Evolutionary conservation across 108 stramenopile species (phyloP).

Genomic region (Aureococcus anophagefferens): DNA sequence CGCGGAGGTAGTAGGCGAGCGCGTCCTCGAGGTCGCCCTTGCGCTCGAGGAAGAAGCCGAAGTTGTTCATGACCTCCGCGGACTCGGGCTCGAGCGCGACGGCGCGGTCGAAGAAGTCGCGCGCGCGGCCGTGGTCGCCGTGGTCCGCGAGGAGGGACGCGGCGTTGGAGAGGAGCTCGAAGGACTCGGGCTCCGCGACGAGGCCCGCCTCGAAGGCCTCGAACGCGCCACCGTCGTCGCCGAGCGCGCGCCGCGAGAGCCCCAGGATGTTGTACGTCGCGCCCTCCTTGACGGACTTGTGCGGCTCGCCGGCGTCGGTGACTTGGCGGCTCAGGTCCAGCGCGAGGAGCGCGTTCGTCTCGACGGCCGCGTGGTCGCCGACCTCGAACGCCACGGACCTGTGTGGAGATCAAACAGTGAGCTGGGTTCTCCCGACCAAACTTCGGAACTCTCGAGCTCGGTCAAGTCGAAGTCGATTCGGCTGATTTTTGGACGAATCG

Average conservation of each 20-base stretch:
- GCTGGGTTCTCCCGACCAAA: too few species aligned
- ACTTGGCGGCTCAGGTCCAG: background rate
- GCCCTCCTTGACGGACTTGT: background rate
- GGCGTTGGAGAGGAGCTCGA: slow-evolving; percentile 8
- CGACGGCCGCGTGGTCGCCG: background rate
- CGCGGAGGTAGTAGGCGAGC: background rate
- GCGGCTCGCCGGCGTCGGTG: background rate
- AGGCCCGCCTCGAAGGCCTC: slow-evolving; percentile 6
- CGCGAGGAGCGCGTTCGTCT: background rate
- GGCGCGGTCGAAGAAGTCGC: background rate
- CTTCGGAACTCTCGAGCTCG: too few species aligned
- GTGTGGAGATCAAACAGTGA: too few species aligned
- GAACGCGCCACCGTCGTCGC: background rate
- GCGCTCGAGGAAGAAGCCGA: slow-evolving; percentile 5
- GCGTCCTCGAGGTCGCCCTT: background rate
- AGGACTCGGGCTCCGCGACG: background rate
- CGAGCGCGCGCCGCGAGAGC: background rate
- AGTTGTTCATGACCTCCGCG: slow-evolving; percentile 10
- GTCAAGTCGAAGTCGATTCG: too few species aligned
- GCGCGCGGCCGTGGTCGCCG: background rate
- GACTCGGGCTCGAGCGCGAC: background rate
- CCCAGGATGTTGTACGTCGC: background rate
- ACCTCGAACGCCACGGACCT: background rate
- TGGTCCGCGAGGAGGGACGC: background rate
- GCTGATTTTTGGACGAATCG: too few species aligned